Base-by-base conservation (phyloP, 257 asterid species). In the Solanum arcanum region DNA sequence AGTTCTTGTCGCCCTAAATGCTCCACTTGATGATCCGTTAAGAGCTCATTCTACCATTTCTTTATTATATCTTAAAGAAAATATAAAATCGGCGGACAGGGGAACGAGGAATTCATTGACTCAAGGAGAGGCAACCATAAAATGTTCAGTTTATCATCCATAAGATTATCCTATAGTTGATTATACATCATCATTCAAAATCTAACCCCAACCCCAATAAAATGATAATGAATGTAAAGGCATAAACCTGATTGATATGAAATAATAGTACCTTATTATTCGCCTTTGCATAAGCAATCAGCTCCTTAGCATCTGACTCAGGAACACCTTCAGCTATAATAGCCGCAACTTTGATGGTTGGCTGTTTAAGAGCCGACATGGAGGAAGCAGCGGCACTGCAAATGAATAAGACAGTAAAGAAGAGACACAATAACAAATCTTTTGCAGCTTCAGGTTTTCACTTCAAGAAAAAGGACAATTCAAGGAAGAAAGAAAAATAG, bases 271-370 rank as follows among this genome's bases (percentile, higher is more conserved):
- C 99, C 97, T 97, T 97, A 91, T 97, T 97, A 95, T 97, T 97
- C 88, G 99, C 95, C 88, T 92, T 94, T 72, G 99, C 99, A 93
- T 90, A 96, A 87, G 97, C 98, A 92, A 97, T 97, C 98, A 97
- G 90, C 91, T 97, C 97, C 91, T 97, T 97, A 88, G 99, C 88
- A 87, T 97, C 99, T 16, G 94, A 91, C 92, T 97, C 99, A 1
- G 99, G 99, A 73, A 97, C 99, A 92, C 99, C 99, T 92, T 97
- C 99, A 90, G 99, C 99, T 89, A 97, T 96, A 83, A 97, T 97
- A 89, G 99, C 99, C 60, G 91, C 98, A 84, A 97, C 99, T 91
- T 94, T 96, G 84, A 96, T 91, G 78, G 99, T 97, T 75, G 98
- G 99, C 90, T 97, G 99, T 94, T 97, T 96, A 87, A 96, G 99